Evolutionary conservation across 164 flowering plant species (phyloP).

Genomic region (Nymphaea colorata): DNA sequence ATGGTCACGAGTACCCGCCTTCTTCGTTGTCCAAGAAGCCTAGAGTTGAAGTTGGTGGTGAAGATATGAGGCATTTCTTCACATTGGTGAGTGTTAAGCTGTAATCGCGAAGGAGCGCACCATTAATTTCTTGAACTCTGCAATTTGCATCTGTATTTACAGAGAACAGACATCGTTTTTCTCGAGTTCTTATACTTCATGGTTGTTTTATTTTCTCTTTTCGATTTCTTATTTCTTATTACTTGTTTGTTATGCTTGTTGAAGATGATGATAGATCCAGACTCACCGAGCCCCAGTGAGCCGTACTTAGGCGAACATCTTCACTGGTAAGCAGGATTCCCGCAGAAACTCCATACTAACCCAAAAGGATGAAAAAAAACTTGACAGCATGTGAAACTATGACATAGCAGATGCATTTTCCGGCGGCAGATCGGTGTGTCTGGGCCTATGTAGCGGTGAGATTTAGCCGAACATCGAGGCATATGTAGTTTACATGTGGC

Average conservation of each 20-base stretch:
- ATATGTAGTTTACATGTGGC: no score
- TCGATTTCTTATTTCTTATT: no score
- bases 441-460: no score
- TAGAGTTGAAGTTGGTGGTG: slow-evolving; percentile 44
- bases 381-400: no score
- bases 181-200: neutral
- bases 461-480: no score
- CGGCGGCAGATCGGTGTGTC: no score
- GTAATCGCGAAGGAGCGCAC: no score
- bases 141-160: no score
- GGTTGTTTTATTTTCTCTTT: neutral
- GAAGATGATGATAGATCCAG: neutral
- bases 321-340: neutral
- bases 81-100: slow-evolving; percentile 30
- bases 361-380: no score
- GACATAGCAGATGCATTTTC: no score
- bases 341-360: neutral
- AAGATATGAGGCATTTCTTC: slow-evolving; percentile 46
- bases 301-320: neutral
- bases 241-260: neutral
- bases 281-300: neutral
- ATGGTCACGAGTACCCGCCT: slow-evolving; percentile 55
- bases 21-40: slow-evolving; percentile 37
- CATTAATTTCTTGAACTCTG: no score
- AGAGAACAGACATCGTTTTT: neutral